These are phyloP conservation scores for Pyrenochaeta sp. DNA, from an alignment of 2,329 filamentous ascomycete genomes.

Conservation along the genomic window DNA sequence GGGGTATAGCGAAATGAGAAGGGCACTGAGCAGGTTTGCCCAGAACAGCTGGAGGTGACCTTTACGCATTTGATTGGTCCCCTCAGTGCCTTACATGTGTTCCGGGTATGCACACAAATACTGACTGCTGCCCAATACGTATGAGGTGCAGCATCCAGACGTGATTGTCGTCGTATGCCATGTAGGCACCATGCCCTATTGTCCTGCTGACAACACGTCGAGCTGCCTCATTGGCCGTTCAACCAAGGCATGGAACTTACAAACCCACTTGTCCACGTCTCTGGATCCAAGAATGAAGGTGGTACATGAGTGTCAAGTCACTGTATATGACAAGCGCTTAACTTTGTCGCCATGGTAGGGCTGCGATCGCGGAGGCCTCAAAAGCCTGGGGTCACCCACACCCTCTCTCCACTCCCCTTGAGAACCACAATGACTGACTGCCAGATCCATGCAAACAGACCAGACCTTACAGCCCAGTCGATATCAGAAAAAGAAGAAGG, in stretches of 20 bases:
- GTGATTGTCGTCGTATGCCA: slow-evolving; percentile 26
- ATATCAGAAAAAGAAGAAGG: slow-evolving; percentile 9
- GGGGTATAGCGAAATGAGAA: slow-evolving; percentile 31
- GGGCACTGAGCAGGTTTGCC: slow-evolving; percentile 25
- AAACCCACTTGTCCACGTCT: slow-evolving; percentile 26
- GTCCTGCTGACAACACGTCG: slow-evolving; percentile 29
- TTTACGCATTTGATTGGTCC: slow-evolving; percentile 42
- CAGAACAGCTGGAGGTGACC: slow-evolving; percentile 26
- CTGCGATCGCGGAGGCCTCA: slow-evolving; percentile 26
- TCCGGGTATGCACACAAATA: slow-evolving; percentile 44
- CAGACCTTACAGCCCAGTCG: slow-evolving; percentile 9
- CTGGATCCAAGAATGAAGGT: slow-evolving; percentile 30
- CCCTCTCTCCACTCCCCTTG: slow-evolving; percentile 23
- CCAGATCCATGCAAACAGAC: background rate
- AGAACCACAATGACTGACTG: slow-evolving; percentile 1
- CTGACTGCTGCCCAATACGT: slow-evolving; percentile 44
- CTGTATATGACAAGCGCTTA: slow-evolving; percentile 44
- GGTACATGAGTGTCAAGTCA: slow-evolving; percentile 41
- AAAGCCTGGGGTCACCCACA: slow-evolving; percentile 34
- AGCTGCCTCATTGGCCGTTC: slow-evolving; percentile 37
- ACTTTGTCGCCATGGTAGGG: slow-evolving; percentile 34
- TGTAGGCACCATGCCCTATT: slow-evolving; percentile 25
- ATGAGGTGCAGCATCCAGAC: slow-evolving; percentile 20
- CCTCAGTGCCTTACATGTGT: slow-evolving; percentile 38
- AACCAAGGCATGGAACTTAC: slow-evolving; percentile 18